These are phyloP conservation scores for Parascedosporium putredinis DNA, from an alignment of 2,329 filamentous ascomycete species.

Conservation along the genomic window DNA sequence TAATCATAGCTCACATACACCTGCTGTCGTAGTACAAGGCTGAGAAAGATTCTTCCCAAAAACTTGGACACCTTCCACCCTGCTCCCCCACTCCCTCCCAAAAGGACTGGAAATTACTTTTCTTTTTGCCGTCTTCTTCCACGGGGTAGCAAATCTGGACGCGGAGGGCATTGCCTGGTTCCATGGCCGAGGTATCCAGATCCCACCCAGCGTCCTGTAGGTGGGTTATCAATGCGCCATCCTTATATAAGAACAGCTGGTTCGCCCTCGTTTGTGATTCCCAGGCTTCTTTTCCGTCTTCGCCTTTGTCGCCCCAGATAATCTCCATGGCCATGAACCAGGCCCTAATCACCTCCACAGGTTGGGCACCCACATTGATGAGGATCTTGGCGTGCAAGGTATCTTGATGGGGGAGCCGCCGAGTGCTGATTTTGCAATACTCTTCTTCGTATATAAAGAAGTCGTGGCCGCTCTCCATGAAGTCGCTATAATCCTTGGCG, in stretches of 20 bases:
- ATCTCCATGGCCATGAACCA: constrained; percentile 28
- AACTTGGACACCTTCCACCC: no score
- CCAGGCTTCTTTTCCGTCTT: no score
- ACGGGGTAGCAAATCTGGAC: constrained; percentile 11
- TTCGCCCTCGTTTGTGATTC: no score
- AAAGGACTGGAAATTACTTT: constrained; percentile 2
- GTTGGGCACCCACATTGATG: constrained; percentile 20
- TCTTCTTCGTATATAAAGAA: constrained; percentile 13
- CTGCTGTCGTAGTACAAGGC: no score
- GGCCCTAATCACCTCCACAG: constrained; percentile 21
- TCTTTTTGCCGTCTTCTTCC: background rate
- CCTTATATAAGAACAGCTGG: no score
- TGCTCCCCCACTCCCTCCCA: no score
- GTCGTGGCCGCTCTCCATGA: constrained; percentile 14
- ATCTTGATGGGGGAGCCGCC: constrained; percentile 6
- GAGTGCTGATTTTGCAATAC: constrained; percentile 8
- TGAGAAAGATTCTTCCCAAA: no score
- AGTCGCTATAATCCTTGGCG: constrained; percentile 30
- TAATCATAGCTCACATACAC: no score
- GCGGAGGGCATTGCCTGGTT: constrained; percentile 25
- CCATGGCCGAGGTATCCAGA: constrained; percentile 22
- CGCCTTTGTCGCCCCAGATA: constrained; percentile 18
- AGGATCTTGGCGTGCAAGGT: constrained; percentile 23
- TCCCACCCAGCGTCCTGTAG: constrained; percentile 24
- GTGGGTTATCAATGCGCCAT: constrained; percentile 18